phyloP scores from a whole-genome alignment of 129 eudicot genomes.

The Helianthus tuberosus region DNA sequence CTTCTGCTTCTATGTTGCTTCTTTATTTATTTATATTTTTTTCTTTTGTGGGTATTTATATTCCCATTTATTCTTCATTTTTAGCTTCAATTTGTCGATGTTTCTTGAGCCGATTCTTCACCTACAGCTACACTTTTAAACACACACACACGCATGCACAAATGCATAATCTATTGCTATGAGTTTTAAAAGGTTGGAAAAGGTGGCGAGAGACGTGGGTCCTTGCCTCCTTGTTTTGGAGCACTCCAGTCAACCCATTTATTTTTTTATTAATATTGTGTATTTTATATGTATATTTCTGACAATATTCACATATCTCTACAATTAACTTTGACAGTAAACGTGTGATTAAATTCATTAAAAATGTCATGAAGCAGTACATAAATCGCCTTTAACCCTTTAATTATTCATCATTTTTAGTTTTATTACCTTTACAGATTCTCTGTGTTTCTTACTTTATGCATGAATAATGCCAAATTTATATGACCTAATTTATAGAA shows the following conservation, averaged over 20 bases:
- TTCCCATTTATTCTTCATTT: conserved; percentile 43
- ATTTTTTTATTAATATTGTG: conserved; percentile 21
- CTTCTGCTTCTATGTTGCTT: conserved; percentile 28
- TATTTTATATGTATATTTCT: conserved; percentile 30
- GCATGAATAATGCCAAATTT: conserved; percentile 39
- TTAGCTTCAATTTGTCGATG: conserved; percentile 29
- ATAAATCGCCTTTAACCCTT: conserved; percentile 42
- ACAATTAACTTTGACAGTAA: conserved; percentile 47
- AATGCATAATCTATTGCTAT: conserved; percentile 5
- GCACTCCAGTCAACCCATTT: conserved; percentile 47
- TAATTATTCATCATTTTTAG: conserved; percentile 37
- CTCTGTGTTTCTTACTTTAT: conserved; percentile 47
- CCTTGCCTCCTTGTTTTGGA: conserved; percentile 67
- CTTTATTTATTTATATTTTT: background rate
- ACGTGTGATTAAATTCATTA: conserved; percentile 46
- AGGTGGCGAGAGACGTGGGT: conserved; percentile 80
- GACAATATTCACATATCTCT: conserved; percentile 42
- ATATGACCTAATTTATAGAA: conserved; percentile 10
- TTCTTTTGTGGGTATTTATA: conserved; percentile 1
- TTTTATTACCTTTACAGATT: conserved; percentile 44
- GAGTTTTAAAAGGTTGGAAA: conserved; percentile 34
- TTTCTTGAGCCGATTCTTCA: conserved; percentile 24
- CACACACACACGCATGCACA: conserved; percentile 14
- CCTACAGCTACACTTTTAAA: conserved; percentile 14
- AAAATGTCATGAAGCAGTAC: conserved; percentile 40